A percentile compares a stretch with the other conserved stretches of the same genome.
These are phyloP conservation scores for Fusarium caatingaense DNA, from an alignment of 2,329 filamentous ascomycete species.

Conservation along the genomic window DNA sequence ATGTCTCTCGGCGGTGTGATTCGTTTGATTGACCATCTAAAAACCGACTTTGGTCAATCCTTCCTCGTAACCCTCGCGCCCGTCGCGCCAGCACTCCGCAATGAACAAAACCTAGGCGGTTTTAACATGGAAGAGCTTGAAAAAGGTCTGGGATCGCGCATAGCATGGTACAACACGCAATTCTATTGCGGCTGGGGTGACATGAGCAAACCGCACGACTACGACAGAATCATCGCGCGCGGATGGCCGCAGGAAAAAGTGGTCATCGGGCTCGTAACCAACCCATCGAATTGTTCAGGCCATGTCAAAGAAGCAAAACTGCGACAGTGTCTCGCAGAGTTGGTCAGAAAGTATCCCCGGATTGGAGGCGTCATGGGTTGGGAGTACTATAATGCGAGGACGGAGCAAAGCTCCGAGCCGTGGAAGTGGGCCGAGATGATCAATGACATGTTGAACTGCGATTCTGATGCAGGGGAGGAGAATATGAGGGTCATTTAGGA, in stretches of 20 bases:
- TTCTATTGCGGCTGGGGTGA: conserved; percentile 89
- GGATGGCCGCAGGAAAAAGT: conserved; percentile 79
- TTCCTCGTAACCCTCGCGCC: conserved; percentile 85
- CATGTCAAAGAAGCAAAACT: conserved; percentile 60
- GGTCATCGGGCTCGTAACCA: conserved; percentile 82
- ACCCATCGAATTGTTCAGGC: conserved; percentile 72
- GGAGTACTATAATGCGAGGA: conserved; percentile 87
- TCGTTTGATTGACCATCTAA: conserved; percentile 73
- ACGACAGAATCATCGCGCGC: conserved; percentile 60
- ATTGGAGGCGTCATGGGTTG: conserved; percentile 92
- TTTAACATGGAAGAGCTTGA: conserved; percentile 82
- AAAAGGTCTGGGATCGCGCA: conserved; percentile 67
- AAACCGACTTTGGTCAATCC: conserved; percentile 71
- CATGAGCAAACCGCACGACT: conserved; percentile 55
- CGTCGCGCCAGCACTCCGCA: conserved; percentile 76
- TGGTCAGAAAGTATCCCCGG: conserved; percentile 64
- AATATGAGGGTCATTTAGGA: conserved; percentile 13
- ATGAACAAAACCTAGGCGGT: conserved; percentile 73
- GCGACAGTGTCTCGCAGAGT: conserved; percentile 53
- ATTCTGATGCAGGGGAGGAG: neutral
- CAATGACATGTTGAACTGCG: conserved; percentile 38
- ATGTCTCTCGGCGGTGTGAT: conserved; percentile 74
- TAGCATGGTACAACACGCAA: conserved; percentile 87
- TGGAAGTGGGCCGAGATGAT: conserved; percentile 76
- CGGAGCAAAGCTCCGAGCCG: conserved; percentile 56